These are phyloP conservation scores for Fraxinus ornus DNA, from an alignment of 305 asterid genomes.

Conservation along the genomic window DNA sequence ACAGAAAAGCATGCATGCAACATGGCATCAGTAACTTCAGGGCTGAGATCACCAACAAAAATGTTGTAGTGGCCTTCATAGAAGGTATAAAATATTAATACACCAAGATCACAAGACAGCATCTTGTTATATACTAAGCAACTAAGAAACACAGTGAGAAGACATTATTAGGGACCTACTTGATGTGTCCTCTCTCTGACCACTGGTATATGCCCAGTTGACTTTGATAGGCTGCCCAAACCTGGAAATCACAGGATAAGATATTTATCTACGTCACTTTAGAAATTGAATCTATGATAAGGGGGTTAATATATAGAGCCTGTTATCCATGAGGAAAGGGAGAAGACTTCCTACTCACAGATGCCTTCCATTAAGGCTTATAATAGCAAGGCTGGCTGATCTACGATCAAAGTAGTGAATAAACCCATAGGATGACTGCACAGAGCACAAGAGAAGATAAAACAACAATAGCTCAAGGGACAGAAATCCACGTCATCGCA, in stretches of 20 bases:
- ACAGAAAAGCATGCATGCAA: constrained; percentile 75
- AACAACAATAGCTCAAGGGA: constrained; percentile 19
- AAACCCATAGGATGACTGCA: constrained; percentile 95
- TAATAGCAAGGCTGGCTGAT: constrained; percentile 81
- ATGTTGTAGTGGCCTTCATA: constrained; percentile 75
- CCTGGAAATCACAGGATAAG: constrained; percentile 15
- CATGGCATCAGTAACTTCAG: constrained; percentile 92
- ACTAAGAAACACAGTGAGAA: background rate
- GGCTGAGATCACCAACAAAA: constrained; percentile 95
- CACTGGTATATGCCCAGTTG: constrained; percentile 68
- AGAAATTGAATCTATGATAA: background rate
- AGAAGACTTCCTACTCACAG: constrained; percentile 50
- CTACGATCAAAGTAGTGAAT: constrained; percentile 88
- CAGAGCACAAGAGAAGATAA: constrained; percentile 18
- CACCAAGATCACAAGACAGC: background rate
- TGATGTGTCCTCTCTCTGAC: constrained; percentile 69
- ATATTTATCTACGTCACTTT: background rate
- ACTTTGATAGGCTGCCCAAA: constrained; percentile 77
- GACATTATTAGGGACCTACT: constrained; percentile 28
- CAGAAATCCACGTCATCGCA: background rate
- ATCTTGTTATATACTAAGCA: constrained; percentile 7
- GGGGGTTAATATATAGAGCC: background rate
- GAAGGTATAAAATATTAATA: constrained; percentile 21
- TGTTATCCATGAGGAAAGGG: background rate
- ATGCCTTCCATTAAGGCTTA: constrained; percentile 85